A percentile compares a stretch with the other conserved stretches of the same genome.
Conservation (phyloP, 257 asterid genomes). For the Solanum corneliomulleri region DNA sequence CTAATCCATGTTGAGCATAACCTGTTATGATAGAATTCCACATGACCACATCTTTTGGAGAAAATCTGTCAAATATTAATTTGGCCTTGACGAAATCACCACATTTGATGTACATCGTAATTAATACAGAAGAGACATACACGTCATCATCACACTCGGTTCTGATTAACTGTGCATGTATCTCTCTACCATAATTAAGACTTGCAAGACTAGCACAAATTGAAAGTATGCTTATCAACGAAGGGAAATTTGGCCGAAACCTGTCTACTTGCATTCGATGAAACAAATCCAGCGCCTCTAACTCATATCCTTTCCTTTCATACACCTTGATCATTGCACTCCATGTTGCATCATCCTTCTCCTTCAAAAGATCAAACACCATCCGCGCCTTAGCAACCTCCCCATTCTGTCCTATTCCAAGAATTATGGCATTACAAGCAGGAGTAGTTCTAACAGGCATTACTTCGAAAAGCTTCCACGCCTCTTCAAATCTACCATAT, state of each 20-base stretch:
- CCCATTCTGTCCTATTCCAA: constrained; percentile 41
- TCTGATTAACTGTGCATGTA: constrained; percentile 44
- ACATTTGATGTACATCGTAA: constrained; percentile 73
- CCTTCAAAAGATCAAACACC: constrained; percentile 43
- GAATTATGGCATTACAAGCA: constrained; percentile 57
- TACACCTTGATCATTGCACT: constrained; percentile 59
- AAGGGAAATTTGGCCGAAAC: constrained; percentile 41
- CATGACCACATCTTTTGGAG: constrained; percentile 47
- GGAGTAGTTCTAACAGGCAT: constrained; percentile 42
- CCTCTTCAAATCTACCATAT: constrained; percentile 48
- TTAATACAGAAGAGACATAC: constrained; percentile 38
- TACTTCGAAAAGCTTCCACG: constrained; percentile 42
- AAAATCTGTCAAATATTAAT: constrained; percentile 34
- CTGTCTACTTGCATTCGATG: constrained; percentile 47
- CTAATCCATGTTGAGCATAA: constrained; percentile 66
- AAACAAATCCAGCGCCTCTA: constrained; percentile 45
- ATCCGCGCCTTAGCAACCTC: constrained; percentile 37
- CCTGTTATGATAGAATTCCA: constrained; percentile 79
- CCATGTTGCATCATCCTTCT: constrained; percentile 61
- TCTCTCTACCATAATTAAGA: constrained; percentile 53
- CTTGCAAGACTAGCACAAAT: constrained; percentile 65
- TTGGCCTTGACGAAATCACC: constrained; percentile 50
- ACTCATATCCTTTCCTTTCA: constrained; percentile 49
- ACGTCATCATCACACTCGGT: constrained; percentile 30
- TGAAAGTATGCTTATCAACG: constrained; percentile 49